Conservation (phyloP, 345 rosid genomes). For the Pseudoturritis turrita region DNA sequence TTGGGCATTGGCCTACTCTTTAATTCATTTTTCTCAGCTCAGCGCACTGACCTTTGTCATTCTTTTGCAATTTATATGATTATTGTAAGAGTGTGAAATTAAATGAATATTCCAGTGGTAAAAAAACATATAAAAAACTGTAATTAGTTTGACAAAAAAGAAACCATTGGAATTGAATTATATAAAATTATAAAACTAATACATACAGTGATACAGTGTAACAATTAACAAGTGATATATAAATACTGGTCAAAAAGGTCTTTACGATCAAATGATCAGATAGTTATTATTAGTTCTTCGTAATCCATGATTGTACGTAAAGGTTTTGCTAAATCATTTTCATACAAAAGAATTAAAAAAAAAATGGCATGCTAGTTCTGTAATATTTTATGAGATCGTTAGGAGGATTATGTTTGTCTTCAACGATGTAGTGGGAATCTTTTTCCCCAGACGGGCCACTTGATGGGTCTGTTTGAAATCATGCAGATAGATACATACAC, state of each 20-base stretch:
- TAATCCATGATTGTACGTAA: not conserved
- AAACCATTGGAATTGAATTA: too few relatives aligned
- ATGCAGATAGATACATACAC: not conserved
- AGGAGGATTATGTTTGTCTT: not conserved
- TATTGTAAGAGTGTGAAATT: too few relatives aligned
- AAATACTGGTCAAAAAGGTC: not conserved
- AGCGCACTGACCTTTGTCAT: too few relatives aligned
- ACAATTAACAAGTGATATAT: not conserved
- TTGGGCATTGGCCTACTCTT: too few relatives aligned
- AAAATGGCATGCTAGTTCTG: not conserved
- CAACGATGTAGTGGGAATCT: constrained; percentile 1
- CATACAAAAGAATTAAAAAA: not conserved
- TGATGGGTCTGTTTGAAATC: constrained; percentile 10
- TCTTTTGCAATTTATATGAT: too few relatives aligned
- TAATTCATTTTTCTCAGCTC: too few relatives aligned
- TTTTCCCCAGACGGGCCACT: not conserved
- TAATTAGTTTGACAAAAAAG: too few relatives aligned
- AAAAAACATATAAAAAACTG: too few relatives aligned
- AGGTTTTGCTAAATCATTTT: not conserved
- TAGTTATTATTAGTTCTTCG: not conserved
- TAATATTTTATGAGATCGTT: not conserved
- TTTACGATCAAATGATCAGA: not conserved
- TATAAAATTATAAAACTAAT: too few relatives aligned
- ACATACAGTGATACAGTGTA: not conserved
- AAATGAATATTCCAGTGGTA: not conserved